Percentiles rank a stretch among this genome's conserved stretches.
Conservation (phyloP, 2,329 filamentous ascomycete genomes). For the Juglanconis sp. region DNA sequence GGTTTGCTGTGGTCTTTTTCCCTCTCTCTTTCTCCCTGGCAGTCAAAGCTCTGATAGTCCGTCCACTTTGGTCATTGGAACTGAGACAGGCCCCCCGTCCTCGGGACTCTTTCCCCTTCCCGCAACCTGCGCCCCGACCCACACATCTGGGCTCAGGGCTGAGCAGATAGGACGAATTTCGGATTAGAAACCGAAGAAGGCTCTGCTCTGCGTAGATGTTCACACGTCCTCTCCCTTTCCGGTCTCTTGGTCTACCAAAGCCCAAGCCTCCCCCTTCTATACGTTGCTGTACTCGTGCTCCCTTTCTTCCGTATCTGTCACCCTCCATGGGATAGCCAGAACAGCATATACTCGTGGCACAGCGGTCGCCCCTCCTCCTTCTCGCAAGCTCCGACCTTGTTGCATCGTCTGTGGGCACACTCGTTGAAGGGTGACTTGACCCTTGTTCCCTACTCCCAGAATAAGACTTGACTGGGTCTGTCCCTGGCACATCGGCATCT, state of each 20-base stretch:
- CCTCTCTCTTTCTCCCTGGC: background rate
- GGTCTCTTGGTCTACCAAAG: background rate
- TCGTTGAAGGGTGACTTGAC: slow-evolving; percentile 25
- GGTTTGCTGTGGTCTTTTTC: background rate
- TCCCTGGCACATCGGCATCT: slow-evolving; percentile 31
- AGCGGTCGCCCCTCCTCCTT: slow-evolving; percentile 10
- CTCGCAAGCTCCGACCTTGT: slow-evolving; percentile 14
- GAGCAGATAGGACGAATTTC: slow-evolving; percentile 15
- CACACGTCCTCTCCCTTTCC: slow-evolving; percentile 10
- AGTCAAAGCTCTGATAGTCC: slow-evolving; percentile 11
- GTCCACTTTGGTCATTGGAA: slow-evolving; percentile 12
- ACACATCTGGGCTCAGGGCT: slow-evolving; percentile 17
- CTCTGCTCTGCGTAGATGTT: background rate
- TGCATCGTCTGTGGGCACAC: slow-evolving; percentile 22
- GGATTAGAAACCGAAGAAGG: background rate
- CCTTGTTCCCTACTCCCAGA: slow-evolving; percentile 30
- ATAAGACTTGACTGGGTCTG: slow-evolving; percentile 25
- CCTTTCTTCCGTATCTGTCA: background rate
- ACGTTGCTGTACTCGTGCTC: background rate
- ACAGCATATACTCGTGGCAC: slow-evolving; percentile 1
- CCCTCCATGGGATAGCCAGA: no score
- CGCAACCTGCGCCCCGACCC: slow-evolving; percentile 10
- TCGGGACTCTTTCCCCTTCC: slow-evolving; percentile 15
- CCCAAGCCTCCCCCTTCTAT: background rate
- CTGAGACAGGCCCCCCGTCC: slow-evolving; percentile 17